Evolutionary conservation across 1,284 basidiomycete genomes (phyloP), one percentile per base, ranked within the genome.

Genomic region (Ceratobasidium sp.): DNA sequence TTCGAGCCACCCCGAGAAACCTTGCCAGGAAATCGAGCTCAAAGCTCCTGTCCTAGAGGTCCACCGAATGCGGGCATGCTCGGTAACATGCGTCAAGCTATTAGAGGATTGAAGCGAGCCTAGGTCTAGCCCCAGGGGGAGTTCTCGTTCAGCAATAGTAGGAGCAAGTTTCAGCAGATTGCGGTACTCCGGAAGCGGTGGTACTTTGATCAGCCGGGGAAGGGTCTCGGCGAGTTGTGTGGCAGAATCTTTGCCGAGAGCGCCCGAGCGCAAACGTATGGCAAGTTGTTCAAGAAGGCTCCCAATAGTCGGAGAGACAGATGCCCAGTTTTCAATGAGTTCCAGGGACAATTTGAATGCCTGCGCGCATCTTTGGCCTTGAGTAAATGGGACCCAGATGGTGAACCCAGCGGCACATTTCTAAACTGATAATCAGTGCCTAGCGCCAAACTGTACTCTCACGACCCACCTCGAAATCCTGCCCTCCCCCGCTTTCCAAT

Each of bases 301-400:
- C 27, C 33, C 6, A n/a, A 50, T 41, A 18, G 52, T 27, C 23
- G 55, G 20, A 14, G 70, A 35, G n/a, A 73, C 30, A 23, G 55
- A 46, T 27, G 20, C 16, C 70, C 44, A 60, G 57, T 73, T 38
- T 33, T 48, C 41, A 50, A 62, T 46, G 23, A 38, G 55, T 7
- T n/a, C 27, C 35, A 73, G 70, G 8, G 44, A 35, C 23, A 46
- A 7, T 20, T 50, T 62, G 27, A 73, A 73, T 8, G 62, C n/a
- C 7, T 38, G 70, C 2, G 60, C 59, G 33, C 70, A 62, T 23
- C 44, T 62, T 14, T 20, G 46, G 33, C 38, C 41, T 48, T 44
- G 55, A n/a, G 44, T 73, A n/a, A 73, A 73, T 20, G 70, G 70
- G 44, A 73, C 62, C 70, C 70, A 73, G 30, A 73, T 38, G 8